A percentile compares a stretch with the other conserved stretches of the same genome.
Conservation (phyloP, 805 yeast genomes). For the Wickerhamiella alocasiicola region DNA sequence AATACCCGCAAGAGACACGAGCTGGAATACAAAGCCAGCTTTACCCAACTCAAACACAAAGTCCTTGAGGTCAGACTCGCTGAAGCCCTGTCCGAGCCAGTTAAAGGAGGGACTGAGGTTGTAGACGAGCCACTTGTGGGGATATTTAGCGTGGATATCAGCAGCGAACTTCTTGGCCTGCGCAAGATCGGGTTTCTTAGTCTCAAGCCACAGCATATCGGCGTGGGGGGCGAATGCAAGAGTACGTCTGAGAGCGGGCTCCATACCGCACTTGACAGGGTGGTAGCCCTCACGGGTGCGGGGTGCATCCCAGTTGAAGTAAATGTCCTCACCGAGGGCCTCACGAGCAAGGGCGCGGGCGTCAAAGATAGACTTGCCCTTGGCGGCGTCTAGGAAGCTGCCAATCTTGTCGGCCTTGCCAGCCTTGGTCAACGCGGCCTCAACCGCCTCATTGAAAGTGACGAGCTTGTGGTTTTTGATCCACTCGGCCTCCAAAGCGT, state of each 20-base stretch:
- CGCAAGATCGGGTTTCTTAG: slow-evolving; percentile 42
- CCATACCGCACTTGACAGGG: slow-evolving; percentile 38
- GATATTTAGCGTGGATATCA: slow-evolving; percentile 35
- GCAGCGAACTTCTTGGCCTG: slow-evolving; percentile 40
- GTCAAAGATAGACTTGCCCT: slow-evolving; percentile 25
- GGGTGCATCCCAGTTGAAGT: slow-evolving; percentile 50
- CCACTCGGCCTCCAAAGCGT: slow-evolving; percentile 38
- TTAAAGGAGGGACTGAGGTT: slow-evolving; percentile 50
- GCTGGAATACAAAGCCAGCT: slow-evolving; percentile 45
- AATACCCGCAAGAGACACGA: slow-evolving; percentile 49
- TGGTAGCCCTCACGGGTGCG: slow-evolving; percentile 47
- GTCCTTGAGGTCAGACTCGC: slow-evolving; percentile 33
- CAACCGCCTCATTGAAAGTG: slow-evolving; percentile 42
- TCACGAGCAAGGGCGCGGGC: slow-evolving; percentile 24
- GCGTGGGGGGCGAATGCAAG: slow-evolving; percentile 45
- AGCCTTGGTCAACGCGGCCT: slow-evolving; percentile 22
- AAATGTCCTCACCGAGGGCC: slow-evolving; percentile 27
- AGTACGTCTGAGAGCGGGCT: slow-evolving; percentile 43
- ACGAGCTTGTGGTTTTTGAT: slow-evolving; percentile 30
- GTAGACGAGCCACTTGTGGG: slow-evolving; percentile 45
- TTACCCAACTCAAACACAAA: slow-evolving; percentile 45
- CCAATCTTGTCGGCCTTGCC: slow-evolving; percentile 26
- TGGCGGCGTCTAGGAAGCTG: slow-evolving; percentile 21
- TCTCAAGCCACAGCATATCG: slow-evolving; percentile 51
- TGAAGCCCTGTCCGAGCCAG: slow-evolving; percentile 47